phyloP scores from a whole-genome alignment of 495 filamentous ascomycete genomes.

The Trichoderma asperelloides region DNA sequence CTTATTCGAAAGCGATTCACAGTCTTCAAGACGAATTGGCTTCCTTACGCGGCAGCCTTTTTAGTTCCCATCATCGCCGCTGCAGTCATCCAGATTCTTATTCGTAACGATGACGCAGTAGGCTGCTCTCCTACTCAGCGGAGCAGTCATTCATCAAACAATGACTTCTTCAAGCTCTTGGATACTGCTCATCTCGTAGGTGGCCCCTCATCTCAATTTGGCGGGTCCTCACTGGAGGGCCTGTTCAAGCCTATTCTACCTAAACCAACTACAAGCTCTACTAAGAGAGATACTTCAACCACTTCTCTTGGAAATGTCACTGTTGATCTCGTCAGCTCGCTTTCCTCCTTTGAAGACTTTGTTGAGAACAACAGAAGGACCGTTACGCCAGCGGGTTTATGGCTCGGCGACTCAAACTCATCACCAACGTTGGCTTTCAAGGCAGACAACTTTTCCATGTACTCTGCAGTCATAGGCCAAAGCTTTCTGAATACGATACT shows the following conservation, averaged over 20 bases:
- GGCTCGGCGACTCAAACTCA: conserved; percentile 34
- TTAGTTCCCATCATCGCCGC: conserved; percentile 55
- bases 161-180: background rate
- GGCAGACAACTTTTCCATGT: conserved; percentile 24
- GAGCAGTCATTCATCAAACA: background rate
- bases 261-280: background rate
- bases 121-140: conserved; percentile 39
- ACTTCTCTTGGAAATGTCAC: conserved; percentile 15
- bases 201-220: conserved; percentile 35
- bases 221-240: background rate
- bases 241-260: background rate
- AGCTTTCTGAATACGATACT: conserved; percentile 52
- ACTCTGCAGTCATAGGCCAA: conserved; percentile 51
- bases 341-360: conserved; percentile 48
- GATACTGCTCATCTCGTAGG: conserved; percentile 31
- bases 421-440: conserved; percentile 25
- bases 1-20: conserved; percentile 62
- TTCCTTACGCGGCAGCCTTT: conserved; percentile 57
- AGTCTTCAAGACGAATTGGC: conserved; percentile 58
- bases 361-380: conserved; percentile 43
- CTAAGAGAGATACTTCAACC: background rate
- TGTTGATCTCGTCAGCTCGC: conserved; percentile 43
- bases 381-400: conserved; percentile 57
- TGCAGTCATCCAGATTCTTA: conserved; percentile 52
- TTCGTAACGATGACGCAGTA: conserved; percentile 36